Conservation (phyloP, 768 basidiomycete species). For the Coprinopsis cinerea region DNA sequence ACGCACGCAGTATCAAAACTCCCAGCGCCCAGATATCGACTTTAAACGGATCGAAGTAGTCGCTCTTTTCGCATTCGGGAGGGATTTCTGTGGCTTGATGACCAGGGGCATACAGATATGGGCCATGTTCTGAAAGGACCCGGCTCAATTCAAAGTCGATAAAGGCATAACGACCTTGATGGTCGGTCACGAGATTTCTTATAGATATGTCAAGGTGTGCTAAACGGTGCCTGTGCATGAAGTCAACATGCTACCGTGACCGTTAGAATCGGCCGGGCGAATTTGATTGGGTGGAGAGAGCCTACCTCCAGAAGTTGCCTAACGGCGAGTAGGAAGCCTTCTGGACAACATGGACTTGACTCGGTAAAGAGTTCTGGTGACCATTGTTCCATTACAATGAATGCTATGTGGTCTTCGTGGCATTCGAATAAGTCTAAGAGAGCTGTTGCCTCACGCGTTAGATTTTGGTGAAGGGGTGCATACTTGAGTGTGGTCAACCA, state of each 20-base stretch:
- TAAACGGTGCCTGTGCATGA: slow-evolving; percentile 62
- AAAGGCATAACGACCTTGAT: slow-evolving; percentile 57
- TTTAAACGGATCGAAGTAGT: slow-evolving; percentile 54
- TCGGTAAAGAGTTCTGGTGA: slow-evolving; percentile 52
- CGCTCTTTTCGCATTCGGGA: slow-evolving; percentile 57
- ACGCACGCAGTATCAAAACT: slow-evolving; percentile 56
- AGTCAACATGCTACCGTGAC: slow-evolving; percentile 49
- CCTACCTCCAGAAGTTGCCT: slow-evolving; percentile 62
- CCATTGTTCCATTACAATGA: slow-evolving; percentile 83
- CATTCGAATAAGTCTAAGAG: slow-evolving; percentile 59
- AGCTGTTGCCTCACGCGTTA: too few relatives aligned
- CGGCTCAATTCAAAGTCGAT: slow-evolving; percentile 72
- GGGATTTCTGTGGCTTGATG: slow-evolving; percentile 62
- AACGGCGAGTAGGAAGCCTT: slow-evolving; percentile 48
- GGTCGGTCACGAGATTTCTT: slow-evolving; percentile 64
- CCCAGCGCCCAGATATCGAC: slow-evolving; percentile 72
- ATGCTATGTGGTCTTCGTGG: slow-evolving; percentile 44
- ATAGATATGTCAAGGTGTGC: slow-evolving; percentile 72
- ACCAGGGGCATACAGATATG: slow-evolving; percentile 32
- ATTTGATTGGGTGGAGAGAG: background rate
- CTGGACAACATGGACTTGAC: slow-evolving; percentile 42
- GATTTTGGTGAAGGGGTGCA: too few relatives aligned
- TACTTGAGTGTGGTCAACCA: too few relatives aligned
- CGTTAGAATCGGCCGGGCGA: background rate
- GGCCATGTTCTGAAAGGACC: slow-evolving; percentile 37